Base-by-base conservation (phyloP, 2,329 filamentous ascomycete genomes). In the Rhexocercosporidium sp. region DNA sequence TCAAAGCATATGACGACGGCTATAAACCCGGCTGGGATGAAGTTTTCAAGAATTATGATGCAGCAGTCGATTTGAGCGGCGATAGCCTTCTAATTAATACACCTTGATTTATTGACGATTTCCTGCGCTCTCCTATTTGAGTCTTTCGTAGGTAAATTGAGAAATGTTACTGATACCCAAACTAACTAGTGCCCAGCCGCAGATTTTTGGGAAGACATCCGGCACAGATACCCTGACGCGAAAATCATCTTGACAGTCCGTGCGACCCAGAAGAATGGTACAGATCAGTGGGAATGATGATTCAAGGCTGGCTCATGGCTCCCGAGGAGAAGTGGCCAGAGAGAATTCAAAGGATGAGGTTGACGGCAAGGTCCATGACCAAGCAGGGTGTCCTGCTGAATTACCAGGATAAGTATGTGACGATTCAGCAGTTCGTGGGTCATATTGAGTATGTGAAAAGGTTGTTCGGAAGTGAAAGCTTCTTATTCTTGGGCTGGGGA, bases 211-310 rank as follows among this genome's bases (percentile, higher is more conserved):
- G 47, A 51, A 16, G 47, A 51, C 9, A 22, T 51, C 47, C 27
- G 47, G 47, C 22, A 51, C 3, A 51, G 3, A 51, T 51, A 51
- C 11, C 47, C 47, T 3, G 47, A 51, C 22, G 47, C 47, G 18
- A 51, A 51, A 14, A 5, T 51, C 12, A 51, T 51, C 12, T 27
- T 51, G 47, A 51, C 47, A 8, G 47, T 51, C 14, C 22, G 22
- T 7, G n/a, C n/a, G 47, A 51, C 14, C 47, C 47, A n/a, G 47
- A 51, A 51, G 47, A 51, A 11, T 51, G 47, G 47, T 51, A 51
- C 47, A 27, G 4, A 12, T 51, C 47, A 5, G 47, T 51, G 4
- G 47, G 47, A 18, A 51, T 51, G 47, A 51, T 22, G 12, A 51
- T 51, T 29, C 22, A 22, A 27, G 47, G 27, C 22, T 51, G 47